Percentiles rank a stretch among this genome's conserved stretches.
Conservation (phyloP, 2,329 filamentous ascomycete genomes). For the Botrytis medusae region DNA sequence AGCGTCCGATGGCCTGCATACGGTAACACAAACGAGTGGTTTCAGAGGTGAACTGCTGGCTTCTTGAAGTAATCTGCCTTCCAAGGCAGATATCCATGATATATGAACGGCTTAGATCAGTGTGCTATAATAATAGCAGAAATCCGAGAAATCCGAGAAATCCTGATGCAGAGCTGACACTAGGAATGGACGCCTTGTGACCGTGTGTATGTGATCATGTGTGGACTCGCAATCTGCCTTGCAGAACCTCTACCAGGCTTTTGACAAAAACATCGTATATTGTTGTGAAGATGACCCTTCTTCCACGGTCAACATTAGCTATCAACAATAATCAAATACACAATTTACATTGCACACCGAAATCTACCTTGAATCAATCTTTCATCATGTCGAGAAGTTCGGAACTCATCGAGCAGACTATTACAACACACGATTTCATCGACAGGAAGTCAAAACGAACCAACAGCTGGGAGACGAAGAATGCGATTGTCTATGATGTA, state of each 20-base stretch:
- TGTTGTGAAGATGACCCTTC: neutral
- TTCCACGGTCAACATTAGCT: neutral
- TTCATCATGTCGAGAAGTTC: neutral
- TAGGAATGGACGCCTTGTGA: neutral
- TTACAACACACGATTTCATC: neutral
- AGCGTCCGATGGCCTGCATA: neutral
- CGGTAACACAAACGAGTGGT: neutral
- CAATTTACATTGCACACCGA: neutral
- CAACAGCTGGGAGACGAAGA: neutral
- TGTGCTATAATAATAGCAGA: neutral
- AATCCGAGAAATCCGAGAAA: neutral
- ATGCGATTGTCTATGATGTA: slow-evolving; percentile 16
- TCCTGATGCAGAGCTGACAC: neutral
- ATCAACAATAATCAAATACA: neutral
- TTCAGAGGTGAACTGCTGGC: neutral
- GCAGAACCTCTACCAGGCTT: neutral
- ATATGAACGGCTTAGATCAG: neutral
- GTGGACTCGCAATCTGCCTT: neutral
- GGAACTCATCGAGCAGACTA: neutral
- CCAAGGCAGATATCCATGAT: neutral
- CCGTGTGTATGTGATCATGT: neutral
- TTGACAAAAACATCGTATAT: neutral
- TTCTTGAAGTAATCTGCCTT: neutral
- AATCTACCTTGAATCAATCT: neutral
- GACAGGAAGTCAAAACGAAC: slow-evolving; percentile 4